Base-by-base conservation (phyloP, 306 rosid species). In the Spatholobus suberectus region DNA sequence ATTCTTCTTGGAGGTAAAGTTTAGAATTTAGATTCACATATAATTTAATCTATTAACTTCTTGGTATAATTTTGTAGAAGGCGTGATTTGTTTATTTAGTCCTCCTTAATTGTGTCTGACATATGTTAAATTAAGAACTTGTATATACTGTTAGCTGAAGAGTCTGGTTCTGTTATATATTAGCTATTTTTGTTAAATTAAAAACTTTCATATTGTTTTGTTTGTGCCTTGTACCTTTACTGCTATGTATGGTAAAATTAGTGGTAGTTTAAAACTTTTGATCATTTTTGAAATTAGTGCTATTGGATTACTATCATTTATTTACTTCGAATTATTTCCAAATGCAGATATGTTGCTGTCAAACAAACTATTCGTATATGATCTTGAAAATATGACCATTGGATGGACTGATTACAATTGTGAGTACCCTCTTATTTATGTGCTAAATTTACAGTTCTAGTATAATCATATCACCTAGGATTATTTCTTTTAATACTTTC, bases 351-450 rank as follows among this genome's bases (percentile, higher is more conserved):
- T 94, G 90, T 90, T 90, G 55, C 88, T 94, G 76, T 78, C 98
- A 6, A 91, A 94, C 87, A 94, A 87, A 82, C 51, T 94, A 41
- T 92, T 94, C 23, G 38, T 84, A 35, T 94, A 91, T 76, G 94
- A 94, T 81, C 92, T 88, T 77, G 97, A 83, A 59, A 87, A 90
- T 15, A 88, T 90, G 87, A 43, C 26, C 29, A 70, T 94, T 81
- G 98, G 98, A 61, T 94, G 98, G 98, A 49, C 85, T 0, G 82
- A 91, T 24, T 87, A 72, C 84, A 88, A 94, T 74, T 94, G 98
- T 94, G 89, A 91, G 98, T 91, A 47, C 73, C n/a, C 71, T 38
- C 57, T 47, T 66, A 34, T 55, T 44, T 40, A 61, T 54, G 7
- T 52, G 76, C 40, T 49, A 47, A 70, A 38, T 62, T 40, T 41